These are phyloP conservation scores for Amauroascus verrucosus DNA, from an alignment of 2,329 filamentous ascomycete species.

Conservation along the genomic window DNA sequence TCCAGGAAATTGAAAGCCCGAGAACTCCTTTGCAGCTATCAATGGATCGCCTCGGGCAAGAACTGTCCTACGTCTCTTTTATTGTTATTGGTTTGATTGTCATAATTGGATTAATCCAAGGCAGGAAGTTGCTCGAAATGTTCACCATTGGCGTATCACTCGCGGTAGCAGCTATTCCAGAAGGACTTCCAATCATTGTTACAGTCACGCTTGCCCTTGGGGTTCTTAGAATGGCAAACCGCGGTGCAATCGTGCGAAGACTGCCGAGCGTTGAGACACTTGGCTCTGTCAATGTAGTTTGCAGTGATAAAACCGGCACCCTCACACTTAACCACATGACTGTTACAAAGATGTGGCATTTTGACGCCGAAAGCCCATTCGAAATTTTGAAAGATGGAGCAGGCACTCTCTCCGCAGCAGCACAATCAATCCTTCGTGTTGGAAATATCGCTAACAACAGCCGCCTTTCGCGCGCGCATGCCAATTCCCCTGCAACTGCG, in stretches of 20 bases:
- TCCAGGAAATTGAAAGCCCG: slow-evolving; percentile 91
- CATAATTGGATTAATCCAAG: slow-evolving; percentile 77
- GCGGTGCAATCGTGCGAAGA: slow-evolving; percentile 87
- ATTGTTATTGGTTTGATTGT: slow-evolving; percentile 89
- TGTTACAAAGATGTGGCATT: slow-evolving; percentile 91
- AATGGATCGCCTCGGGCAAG: slow-evolving; percentile 95
- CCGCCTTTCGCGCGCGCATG: slow-evolving; percentile 61
- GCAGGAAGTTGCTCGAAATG: slow-evolving; percentile 81
- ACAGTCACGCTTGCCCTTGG: slow-evolving; percentile 92
- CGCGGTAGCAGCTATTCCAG: slow-evolving; percentile 89
- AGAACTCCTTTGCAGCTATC: slow-evolving; percentile 86
- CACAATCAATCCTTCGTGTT: slow-evolving; percentile 72
- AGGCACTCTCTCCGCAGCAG: slow-evolving; percentile 57
- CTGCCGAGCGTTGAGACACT: slow-evolving; percentile 96
- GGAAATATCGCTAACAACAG: slow-evolving; percentile 96
- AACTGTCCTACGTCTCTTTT: slow-evolving; percentile 94
- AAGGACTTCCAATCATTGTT: slow-evolving; percentile 94
- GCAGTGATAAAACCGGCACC: slow-evolving; percentile 96
- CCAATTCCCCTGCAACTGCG: slow-evolving; percentile 58
- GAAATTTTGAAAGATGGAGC: slow-evolving; percentile 47
- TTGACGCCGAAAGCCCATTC: slow-evolving; percentile 53
- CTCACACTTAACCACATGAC: slow-evolving; percentile 98
- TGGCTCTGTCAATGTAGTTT: slow-evolving; percentile 98
- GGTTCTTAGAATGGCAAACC: slow-evolving; percentile 89
- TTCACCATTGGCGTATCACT: slow-evolving; percentile 97